A percentile compares a stretch with the other conserved stretches of the same genome.
These are phyloP conservation scores for Suillus alpinus DNA, from an alignment of 768 basidiomycete genomes.

Conservation along the genomic window DNA sequence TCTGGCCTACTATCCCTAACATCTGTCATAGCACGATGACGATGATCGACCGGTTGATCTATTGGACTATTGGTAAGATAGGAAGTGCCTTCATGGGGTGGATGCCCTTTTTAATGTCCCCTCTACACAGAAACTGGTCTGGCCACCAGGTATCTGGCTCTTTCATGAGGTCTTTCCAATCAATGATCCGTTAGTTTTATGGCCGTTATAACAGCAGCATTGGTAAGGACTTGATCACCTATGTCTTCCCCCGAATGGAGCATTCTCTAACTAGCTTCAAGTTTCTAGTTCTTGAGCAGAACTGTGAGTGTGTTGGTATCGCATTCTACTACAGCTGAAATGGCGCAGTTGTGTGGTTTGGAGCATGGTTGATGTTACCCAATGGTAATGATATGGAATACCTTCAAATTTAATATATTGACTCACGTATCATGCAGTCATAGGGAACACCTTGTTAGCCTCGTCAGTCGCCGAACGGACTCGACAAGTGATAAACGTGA, in stretches of 20 bases:
- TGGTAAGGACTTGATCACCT: background rate
- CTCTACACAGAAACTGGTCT: background rate
- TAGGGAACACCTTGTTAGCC: background rate
- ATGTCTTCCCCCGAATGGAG: background rate
- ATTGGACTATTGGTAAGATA: background rate
- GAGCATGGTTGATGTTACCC: background rate
- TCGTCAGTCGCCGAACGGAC: background rate
- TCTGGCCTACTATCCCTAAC: background rate
- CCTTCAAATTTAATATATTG: background rate
- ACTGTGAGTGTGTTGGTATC: background rate
- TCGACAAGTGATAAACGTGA: background rate
- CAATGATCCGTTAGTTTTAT: background rate
- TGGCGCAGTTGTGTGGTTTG: background rate
- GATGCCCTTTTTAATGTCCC: background rate
- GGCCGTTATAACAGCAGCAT: background rate
- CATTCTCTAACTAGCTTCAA: background rate
- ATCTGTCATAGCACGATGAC: background rate
- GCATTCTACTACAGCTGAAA: background rate
- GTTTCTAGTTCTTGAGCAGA: background rate
- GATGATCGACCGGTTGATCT: background rate
- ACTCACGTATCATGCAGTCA: background rate
- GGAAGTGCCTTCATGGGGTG: background rate
- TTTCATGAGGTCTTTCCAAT: background rate
- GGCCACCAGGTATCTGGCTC: background rate
- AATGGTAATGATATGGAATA: background rate